Conservation (phyloP, 2,329 filamentous ascomycete species). For the Orbilia brochopaga region DNA sequence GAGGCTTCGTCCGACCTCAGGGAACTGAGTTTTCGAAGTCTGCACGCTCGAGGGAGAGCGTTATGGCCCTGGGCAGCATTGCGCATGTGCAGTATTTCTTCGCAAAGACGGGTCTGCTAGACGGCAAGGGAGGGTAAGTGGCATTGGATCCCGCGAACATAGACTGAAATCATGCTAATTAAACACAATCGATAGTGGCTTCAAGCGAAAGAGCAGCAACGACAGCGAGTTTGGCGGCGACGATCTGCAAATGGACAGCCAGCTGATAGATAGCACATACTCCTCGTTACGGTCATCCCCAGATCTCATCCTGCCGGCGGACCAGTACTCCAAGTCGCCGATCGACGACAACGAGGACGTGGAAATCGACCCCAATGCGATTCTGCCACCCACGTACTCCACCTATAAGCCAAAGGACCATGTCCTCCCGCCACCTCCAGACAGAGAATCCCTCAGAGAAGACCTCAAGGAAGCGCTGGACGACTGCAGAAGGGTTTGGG, state of each 20-base stretch:
- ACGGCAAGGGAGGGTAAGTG: constrained; percentile 78
- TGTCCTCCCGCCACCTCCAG: constrained; percentile 76
- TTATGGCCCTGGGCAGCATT: constrained; percentile 94
- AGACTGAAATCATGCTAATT: constrained; percentile 6
- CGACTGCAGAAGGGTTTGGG: constrained; percentile 48
- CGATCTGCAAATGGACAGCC: constrained; percentile 57
- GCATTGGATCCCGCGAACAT: background rate
- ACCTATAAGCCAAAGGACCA: constrained; percentile 87
- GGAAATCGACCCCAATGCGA: constrained; percentile 72
- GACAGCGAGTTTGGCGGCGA: constrained; percentile 25
- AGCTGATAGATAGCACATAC: constrained; percentile 67
- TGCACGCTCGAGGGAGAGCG: constrained; percentile 87
- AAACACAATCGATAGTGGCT: constrained; percentile 23
- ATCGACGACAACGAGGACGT: constrained; percentile 65
- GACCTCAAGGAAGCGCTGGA: constrained; percentile 70
- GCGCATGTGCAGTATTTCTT: constrained; percentile 99
- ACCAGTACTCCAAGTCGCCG: constrained; percentile 61
- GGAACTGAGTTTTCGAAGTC: constrained; percentile 89
- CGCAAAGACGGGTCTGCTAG: constrained; percentile 86
- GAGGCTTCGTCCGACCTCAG: constrained; percentile 86
- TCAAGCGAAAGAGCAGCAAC: constrained; percentile 27
- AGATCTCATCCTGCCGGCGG: constrained; percentile 60
- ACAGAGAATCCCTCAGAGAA: constrained; percentile 76
- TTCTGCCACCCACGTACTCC: constrained; percentile 96
- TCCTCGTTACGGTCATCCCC: constrained; percentile 68